Base-by-base conservation (phyloP, 768 basidiomycete species). In the Amylocystis lapponica region DNA sequence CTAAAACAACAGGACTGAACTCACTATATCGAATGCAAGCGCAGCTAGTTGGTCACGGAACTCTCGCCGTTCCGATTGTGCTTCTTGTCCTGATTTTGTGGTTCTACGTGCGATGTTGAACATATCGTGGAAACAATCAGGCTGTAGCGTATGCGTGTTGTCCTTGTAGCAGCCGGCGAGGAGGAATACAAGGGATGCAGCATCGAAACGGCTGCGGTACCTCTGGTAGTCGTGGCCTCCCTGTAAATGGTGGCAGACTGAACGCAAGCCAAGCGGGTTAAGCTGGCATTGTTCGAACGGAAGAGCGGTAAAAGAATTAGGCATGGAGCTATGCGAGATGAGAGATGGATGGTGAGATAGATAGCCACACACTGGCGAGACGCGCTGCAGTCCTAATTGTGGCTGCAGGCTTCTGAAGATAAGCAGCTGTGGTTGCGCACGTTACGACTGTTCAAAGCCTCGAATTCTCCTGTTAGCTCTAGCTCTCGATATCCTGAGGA, bases 121-220 rank as follows among this genome's bases (percentile, higher is more conserved):
- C 9, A 20, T 7, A 1, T 3, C 12, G 30, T 46, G 38, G 32
- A 46, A 46, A 5, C 16, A 10, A 20, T 27, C 23, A 25, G 17
- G 37, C 9, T 10, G 14, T 9, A 31, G 5, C 4, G 23, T n/a
- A 12, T 34, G 37, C 6, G 34, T 16, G 36, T 26, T 26, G 31
- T 44, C 44, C 23, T 40, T 34, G 25, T 39, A 25, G 37, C 22
- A 17, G 23, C 38, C 44, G 2, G 38, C 31, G 25, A 21, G 16
- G 17, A 46, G 35, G 30, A 29, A 46, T 16, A 35, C 37, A 3
- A 46, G 1, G 32, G 32, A 37, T 11, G 38, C 32, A 9, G 8
- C 22, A 27, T 39, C 31, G 38, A 46, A 46, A 2, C 34, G 27
- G 13, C 10, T 2, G 16, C n/a, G 8, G 32, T 17, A 39, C n/a